These are phyloP conservation scores for Paraconiothyrium sp. DNA, from an alignment of 2,329 filamentous ascomycete species.

Conservation along the genomic window DNA sequence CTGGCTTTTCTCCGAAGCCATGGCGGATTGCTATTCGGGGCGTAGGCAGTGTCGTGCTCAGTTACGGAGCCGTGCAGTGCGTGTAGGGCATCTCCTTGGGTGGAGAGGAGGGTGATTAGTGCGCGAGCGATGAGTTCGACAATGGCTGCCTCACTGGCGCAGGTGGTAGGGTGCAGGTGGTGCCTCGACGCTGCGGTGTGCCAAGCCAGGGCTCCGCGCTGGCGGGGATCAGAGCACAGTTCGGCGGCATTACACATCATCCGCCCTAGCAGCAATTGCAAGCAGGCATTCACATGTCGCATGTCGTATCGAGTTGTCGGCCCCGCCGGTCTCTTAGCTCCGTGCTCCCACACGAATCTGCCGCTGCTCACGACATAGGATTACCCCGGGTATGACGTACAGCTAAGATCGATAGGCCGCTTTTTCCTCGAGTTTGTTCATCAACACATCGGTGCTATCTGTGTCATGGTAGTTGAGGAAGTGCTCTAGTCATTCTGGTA, in stretches of 20 bases:
- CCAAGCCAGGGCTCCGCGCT: background rate
- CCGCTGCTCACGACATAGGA: background rate
- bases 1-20: slow-evolving; percentile 80
- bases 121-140: background rate
- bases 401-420: background rate
- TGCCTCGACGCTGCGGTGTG: slow-evolving; percentile 2
- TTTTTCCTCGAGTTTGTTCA: background rate
- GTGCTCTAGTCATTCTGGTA: too few relatives aligned
- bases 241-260: slow-evolving; percentile 5
- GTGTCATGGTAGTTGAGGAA: background rate
- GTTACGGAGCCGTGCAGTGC: slow-evolving; percentile 28
- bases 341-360: background rate
- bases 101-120: slow-evolving; percentile 17
- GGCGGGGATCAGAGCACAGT: slow-evolving; percentile 2
- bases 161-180: background rate
- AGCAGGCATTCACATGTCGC: background rate
- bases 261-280: background rate
- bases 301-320: background rate
- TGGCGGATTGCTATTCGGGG: slow-evolving; percentile 36
- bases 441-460: background rate
- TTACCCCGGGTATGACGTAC: background rate
- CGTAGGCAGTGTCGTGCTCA: slow-evolving; percentile 31
- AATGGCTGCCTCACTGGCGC: slow-evolving; percentile 2
- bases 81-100: slow-evolving; percentile 32
- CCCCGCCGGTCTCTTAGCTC: background rate